Conservation (phyloP, 805 yeast species). For the Osmozyma mogii region DNA sequence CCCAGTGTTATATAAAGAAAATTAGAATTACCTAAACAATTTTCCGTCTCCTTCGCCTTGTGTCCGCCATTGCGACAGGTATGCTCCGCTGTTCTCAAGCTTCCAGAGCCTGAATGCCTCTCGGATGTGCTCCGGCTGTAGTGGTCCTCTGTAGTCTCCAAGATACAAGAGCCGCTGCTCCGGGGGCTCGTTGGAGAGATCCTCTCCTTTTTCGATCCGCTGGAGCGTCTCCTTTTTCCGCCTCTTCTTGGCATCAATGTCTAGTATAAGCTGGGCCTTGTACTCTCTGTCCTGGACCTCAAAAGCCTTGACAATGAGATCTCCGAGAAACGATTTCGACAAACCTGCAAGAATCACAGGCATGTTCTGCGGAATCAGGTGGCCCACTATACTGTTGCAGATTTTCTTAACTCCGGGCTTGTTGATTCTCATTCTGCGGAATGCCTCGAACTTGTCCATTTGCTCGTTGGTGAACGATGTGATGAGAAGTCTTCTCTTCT, state of each 20-base stretch:
- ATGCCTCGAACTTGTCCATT: constrained; percentile 79
- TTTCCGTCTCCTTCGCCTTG: constrained; percentile 66
- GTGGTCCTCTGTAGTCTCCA: constrained; percentile 48
- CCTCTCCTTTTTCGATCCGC: constrained; percentile 30
- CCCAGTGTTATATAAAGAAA: background rate
- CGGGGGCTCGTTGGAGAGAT: constrained; percentile 8
- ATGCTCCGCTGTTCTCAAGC: constrained; percentile 56
- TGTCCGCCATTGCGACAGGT: constrained; percentile 58
- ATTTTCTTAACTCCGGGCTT: constrained; percentile 72
- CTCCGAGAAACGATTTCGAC: constrained; percentile 86
- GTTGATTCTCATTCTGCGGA: constrained; percentile 57
- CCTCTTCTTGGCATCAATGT: constrained; percentile 31
- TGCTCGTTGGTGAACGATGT: constrained; percentile 75
- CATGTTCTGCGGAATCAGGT: constrained; percentile 69
- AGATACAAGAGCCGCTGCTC: constrained; percentile 21
- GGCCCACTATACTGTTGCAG: constrained; percentile 72
- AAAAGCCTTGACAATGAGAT: constrained; percentile 73
- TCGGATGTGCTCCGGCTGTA: constrained; percentile 75
- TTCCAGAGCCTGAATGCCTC: constrained; percentile 83
- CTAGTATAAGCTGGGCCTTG: constrained; percentile 31
- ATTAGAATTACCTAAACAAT: constrained; percentile 53
- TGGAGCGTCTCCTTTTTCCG: constrained; percentile 26
- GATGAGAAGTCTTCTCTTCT: constrained; percentile 53
- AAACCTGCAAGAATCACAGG: constrained; percentile 80
- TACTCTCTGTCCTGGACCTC: constrained; percentile 55